Evolutionary conservation across 495 filamentous ascomycete species (phyloP).

Genomic region (Hapsidospora chrysogenum): DNA sequence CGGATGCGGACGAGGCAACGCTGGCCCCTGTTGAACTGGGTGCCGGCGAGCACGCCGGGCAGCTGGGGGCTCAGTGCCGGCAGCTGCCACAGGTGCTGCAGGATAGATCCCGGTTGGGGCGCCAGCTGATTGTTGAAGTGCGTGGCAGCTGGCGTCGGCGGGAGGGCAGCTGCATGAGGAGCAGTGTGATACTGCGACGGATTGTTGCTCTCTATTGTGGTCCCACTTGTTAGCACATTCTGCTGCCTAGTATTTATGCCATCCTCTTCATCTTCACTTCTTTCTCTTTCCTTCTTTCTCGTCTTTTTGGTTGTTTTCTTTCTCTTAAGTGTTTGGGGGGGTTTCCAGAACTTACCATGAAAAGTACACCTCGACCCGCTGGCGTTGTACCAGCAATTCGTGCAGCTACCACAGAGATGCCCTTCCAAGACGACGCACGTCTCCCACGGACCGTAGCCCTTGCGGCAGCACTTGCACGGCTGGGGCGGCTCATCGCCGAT

Average conservation of each 20-base stretch:
- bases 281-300: too few species aligned
- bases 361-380: conserved; percentile 32
- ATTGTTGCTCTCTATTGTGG: too few species aligned
- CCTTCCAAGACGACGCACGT: conserved; percentile 29
- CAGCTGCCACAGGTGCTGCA: neutral
- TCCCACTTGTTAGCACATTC: too few species aligned
- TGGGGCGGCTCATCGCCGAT: conserved; percentile 22
- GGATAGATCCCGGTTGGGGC: neutral
- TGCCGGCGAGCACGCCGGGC: too few species aligned
- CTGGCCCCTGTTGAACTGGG: neutral
- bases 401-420: conserved; percentile 34
- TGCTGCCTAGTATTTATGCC: too few species aligned
- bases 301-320: conserved; percentile 13
- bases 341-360: conserved; percentile 28
- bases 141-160: too few species aligned
- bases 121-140: neutral
- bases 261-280: too few species aligned
- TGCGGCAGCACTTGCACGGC: conserved; percentile 34
- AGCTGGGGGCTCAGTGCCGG: too few species aligned
- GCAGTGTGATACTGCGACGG: too few species aligned
- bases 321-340: too few species aligned
- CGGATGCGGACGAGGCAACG: conserved; percentile 1
- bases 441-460: conserved; percentile 32
- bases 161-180: too few species aligned
- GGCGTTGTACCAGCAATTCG: conserved; percentile 36